Percentiles rank a stretch among this genome's conserved stretches.
These are phyloP conservation scores for Naganishia kalamii DNA, from an alignment of 768 basidiomycete genomes.

Conservation along the genomic window DNA sequence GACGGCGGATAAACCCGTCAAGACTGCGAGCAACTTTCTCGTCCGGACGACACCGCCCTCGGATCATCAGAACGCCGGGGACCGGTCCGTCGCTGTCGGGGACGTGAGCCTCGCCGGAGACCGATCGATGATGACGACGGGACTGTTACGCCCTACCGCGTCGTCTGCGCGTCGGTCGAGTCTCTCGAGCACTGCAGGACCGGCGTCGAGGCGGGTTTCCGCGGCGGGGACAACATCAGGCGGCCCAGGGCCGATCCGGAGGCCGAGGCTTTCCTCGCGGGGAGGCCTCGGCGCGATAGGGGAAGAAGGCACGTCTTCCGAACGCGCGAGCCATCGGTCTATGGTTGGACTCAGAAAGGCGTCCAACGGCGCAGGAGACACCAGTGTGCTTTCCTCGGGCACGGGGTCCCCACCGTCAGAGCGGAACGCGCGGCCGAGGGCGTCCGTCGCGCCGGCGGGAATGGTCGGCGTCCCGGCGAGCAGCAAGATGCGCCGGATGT, in stretches of 20 bases:
- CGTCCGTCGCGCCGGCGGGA: neutral
- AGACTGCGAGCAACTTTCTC: constrained; percentile 1
- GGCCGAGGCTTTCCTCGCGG: neutral
- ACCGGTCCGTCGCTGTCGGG: neutral
- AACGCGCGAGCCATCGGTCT: constrained; percentile 7
- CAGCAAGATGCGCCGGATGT: neutral
- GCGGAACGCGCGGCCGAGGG: neutral
- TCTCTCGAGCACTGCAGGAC: constrained; percentile 4
- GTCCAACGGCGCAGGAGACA: neutral
- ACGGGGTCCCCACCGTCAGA: neutral
- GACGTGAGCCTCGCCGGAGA: neutral
- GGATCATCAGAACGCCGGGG: neutral
- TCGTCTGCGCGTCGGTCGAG: constrained; percentile 9
- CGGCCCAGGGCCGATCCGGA: constrained; percentile 3
- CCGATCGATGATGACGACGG: neutral
- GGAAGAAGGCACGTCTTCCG: neutral
- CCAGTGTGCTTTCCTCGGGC: neutral
- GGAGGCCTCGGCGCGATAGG: constrained; percentile 9
- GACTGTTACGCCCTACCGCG: neutral
- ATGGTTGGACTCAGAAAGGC: neutral
- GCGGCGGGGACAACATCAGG: neutral
- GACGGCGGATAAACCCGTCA: neutral
- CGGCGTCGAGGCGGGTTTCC: neutral
- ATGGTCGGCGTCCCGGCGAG: neutral
- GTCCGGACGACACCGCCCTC: neutral